These are phyloP conservation scores for Blastobotrys raffinosifermentans DNA, from an alignment of 1,139 yeast genomes.

Conservation along the genomic window DNA sequence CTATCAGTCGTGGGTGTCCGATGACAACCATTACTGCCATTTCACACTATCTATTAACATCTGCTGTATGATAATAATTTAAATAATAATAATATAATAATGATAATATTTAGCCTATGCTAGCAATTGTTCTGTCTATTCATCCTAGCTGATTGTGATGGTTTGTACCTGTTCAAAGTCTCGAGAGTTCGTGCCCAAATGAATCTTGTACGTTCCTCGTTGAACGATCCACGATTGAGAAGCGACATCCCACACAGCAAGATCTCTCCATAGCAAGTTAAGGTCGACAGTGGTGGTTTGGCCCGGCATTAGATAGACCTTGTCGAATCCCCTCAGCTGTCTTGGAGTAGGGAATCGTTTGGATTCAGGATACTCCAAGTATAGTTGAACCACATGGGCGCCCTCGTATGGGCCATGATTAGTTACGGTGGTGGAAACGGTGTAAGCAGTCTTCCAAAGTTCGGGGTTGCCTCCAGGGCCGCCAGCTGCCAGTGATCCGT, in stretches of 20 bases:
- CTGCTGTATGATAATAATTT: not conserved
- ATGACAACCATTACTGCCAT: not conserved
- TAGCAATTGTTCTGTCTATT: too few relatives aligned
- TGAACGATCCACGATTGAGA: slow-evolving; percentile 58
- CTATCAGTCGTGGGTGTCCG: slow-evolving; percentile 37
- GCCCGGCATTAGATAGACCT: slow-evolving; percentile 46
- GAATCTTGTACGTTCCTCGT: slow-evolving; percentile 51
- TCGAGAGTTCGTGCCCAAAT: slow-evolving; percentile 49
- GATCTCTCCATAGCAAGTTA: slow-evolving; percentile 47
- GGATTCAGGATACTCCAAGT: slow-evolving; percentile 48
- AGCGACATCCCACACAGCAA: slow-evolving; percentile 54
- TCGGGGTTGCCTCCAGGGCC: slow-evolving; percentile 51
- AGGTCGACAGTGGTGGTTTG: slow-evolving; percentile 39
- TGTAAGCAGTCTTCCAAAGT: slow-evolving; percentile 41
- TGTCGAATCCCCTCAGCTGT: slow-evolving; percentile 55
- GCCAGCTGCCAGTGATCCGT: slow-evolving; percentile 50
- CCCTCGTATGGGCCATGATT: slow-evolving; percentile 52
- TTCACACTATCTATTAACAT: not conserved
- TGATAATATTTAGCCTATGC: not conserved
- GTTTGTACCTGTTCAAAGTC: slow-evolving; percentile 35
- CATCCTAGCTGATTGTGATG: too few relatives aligned
- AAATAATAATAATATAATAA: not conserved
- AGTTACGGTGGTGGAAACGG: slow-evolving; percentile 43
- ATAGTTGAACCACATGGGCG: slow-evolving; percentile 51
- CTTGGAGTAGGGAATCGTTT: slow-evolving; percentile 37